Percentiles rank a stretch among this genome's conserved stretches.
phyloP scores from a whole-genome alignment of 805 yeast genomes.

The Metschnikowia koreensis region DNA sequence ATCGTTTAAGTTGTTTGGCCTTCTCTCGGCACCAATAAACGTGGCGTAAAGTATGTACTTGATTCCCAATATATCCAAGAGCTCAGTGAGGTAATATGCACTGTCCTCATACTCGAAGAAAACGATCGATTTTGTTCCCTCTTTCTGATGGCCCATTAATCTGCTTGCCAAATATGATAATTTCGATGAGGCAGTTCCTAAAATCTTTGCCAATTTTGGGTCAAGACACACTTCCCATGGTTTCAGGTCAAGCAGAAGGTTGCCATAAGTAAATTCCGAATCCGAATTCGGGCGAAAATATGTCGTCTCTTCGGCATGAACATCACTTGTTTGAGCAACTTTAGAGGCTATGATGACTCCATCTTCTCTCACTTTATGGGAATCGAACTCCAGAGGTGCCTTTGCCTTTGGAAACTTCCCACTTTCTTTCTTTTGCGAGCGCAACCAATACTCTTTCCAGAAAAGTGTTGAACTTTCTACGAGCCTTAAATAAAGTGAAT shows the following conservation, averaged over 20 bases:
- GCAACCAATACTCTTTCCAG: constrained; percentile 56
- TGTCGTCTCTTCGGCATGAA: background rate
- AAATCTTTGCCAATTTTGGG: constrained; percentile 31
- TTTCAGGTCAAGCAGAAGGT: background rate
- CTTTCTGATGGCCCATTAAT: constrained; percentile 49
- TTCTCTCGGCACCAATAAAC: constrained; percentile 46
- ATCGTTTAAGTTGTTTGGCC: constrained; percentile 52
- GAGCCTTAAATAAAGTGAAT: constrained; percentile 30
- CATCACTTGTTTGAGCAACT: background rate
- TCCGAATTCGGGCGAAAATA: background rate
- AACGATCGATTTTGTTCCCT: constrained; percentile 53
- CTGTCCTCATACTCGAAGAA: constrained; percentile 72
- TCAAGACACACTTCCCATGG: background rate
- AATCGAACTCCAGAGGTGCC: constrained; percentile 9
- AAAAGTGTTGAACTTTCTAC: constrained; percentile 38
- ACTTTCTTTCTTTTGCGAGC: constrained; percentile 33
- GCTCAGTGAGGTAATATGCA: constrained; percentile 65
- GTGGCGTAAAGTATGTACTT: constrained; percentile 65
- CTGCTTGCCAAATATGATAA: constrained; percentile 57
- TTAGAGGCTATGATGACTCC: background rate
- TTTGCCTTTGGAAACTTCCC: constrained; percentile 40
- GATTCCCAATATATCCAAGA: constrained; percentile 59
- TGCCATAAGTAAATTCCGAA: background rate
- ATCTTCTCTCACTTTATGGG: background rate
- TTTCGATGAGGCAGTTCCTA: constrained; percentile 67